A percentile compares a stretch with the other conserved stretches of the same genome.
Evolutionary conservation across 2,329 filamentous ascomycete genomes (phyloP).

Genomic region (Paraphaeosphaeria sporulosa): DNA sequence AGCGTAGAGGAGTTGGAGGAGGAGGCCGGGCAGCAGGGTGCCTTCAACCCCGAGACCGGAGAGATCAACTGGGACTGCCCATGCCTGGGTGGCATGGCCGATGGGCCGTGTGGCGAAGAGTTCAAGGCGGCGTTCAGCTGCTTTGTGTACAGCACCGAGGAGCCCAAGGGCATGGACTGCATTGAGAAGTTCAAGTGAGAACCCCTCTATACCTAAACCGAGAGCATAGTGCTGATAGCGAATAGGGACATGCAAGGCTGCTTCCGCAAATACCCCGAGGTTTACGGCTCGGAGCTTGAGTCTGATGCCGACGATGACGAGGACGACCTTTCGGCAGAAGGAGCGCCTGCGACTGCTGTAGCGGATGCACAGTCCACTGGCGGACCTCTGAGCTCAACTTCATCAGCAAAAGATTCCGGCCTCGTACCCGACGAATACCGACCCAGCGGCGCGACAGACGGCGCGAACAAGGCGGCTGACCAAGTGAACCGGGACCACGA

Average conservation of each 20-base stretch:
- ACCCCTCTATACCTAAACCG: slow-evolving; percentile 1
- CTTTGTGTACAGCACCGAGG: slow-evolving; percentile 93
- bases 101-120: slow-evolving; percentile 93
- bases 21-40: slow-evolving; percentile 85
- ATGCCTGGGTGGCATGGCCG: slow-evolving; percentile 94
- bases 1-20: slow-evolving; percentile 71
- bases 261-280: slow-evolving; percentile 89
- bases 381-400: slow-evolving; percentile 18
- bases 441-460: slow-evolving; percentile 28
- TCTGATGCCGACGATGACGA: slow-evolving; percentile 77
- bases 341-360: slow-evolving; percentile 3
- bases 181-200: slow-evolving; percentile 96
- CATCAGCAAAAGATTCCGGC: slow-evolving; percentile 14
- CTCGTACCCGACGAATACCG: slow-evolving; percentile 19
- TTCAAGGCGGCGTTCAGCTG: slow-evolving; percentile 97
- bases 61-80: slow-evolving; percentile 99
- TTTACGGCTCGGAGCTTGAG: slow-evolving; percentile 88
- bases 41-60: slow-evolving; percentile 97
- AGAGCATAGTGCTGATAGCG: slow-evolving; percentile 14
- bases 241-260: slow-evolving; percentile 93
- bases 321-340: slow-evolving; percentile 52
- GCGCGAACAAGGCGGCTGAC: slow-evolving; percentile 35
- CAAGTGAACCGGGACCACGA: slow-evolving; percentile 43
- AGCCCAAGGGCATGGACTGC: slow-evolving; percentile 97
- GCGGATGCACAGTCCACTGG: slow-evolving; percentile 6